Evolutionary conservation across 2,329 filamentous ascomycete species (phyloP).

Genomic region (Aspergillus brunneoviolaceus): DNA sequence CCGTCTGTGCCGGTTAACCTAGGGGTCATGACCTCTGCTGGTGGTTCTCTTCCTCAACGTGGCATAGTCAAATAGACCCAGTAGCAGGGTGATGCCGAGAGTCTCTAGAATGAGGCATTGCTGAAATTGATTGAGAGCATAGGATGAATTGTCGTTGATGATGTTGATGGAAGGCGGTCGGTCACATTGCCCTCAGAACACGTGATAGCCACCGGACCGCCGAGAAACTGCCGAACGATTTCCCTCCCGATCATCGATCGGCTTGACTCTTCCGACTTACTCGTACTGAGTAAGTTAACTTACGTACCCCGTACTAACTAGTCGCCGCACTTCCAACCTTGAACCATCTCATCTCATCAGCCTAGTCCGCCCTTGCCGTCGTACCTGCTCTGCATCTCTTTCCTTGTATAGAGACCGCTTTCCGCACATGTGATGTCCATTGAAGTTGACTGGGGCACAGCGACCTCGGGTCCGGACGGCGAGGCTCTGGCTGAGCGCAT

Average conservation of each 20-base stretch:
- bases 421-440: constrained; percentile 72
- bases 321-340: no score
- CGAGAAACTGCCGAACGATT: not conserved
- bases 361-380: not conserved
- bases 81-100: not conserved
- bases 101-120: not conserved
- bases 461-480: constrained; percentile 87
- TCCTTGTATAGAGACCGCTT: not conserved
- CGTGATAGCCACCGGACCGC: not conserved
- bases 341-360: not conserved
- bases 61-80: not conserved
- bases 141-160: constrained; percentile 1
- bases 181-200: not conserved
- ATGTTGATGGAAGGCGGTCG: not conserved
- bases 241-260: not conserved
- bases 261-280: no score
- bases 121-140: not conserved
- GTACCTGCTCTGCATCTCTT: not conserved
- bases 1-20: not conserved
- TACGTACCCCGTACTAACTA: no score
- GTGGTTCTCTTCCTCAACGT: not conserved
- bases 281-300: no score
- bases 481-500: constrained; percentile 80
- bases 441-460: constrained; percentile 92
- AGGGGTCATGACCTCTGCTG: not conserved